phyloP scores from a whole-genome alignment of 2,329 filamentous ascomycete genomes.

The Tolypocladium endophyticum region DNA sequence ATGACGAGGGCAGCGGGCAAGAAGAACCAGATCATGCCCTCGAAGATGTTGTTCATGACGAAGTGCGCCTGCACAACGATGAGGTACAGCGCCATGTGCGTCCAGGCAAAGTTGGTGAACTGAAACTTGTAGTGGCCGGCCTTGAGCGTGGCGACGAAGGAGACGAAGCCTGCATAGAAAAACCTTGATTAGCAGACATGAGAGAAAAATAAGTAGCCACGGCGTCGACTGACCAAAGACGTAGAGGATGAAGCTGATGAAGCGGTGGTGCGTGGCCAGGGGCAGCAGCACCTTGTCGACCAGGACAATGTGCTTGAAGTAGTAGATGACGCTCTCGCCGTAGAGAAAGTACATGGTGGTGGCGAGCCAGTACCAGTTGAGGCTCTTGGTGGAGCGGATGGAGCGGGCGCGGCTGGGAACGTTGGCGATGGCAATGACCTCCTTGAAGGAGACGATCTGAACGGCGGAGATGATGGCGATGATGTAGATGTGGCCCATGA shows the following conservation, averaged over 20 bases:
- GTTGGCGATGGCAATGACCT: conserved; percentile 95
- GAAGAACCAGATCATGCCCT: conserved; percentile 99
- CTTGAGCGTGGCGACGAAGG: conserved; percentile 90
- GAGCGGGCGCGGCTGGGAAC: conserved; percentile 86
- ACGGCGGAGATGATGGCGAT: conserved; percentile 85
- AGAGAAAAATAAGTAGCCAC: not conserved
- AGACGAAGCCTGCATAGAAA: conserved; percentile 67
- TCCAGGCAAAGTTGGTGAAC: conserved; percentile 99
- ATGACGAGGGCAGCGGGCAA: conserved; percentile 89
- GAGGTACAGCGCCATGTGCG: conserved; percentile 96
- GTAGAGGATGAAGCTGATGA: conserved; percentile 98
- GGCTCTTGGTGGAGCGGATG: conserved; percentile 83
- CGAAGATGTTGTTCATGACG: conserved; percentile 99
- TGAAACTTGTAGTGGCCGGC: conserved; percentile 97
- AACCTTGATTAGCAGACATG: conserved; percentile 6
- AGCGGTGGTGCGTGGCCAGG: conserved; percentile 91
- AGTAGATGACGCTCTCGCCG: conserved; percentile 98
- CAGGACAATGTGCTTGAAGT: conserved; percentile 97
- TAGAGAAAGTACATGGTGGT: conserved; percentile 99
- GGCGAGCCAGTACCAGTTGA: conserved; percentile 99
- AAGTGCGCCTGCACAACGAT: conserved; percentile 98
- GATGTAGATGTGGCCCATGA: conserved; percentile 96
- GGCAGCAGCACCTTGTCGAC: conserved; percentile 89
- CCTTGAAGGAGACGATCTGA: conserved; percentile 97
- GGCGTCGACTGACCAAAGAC: conserved; percentile 63